phyloP scores from a whole-genome alignment of 345 rosid genomes.

The Eucalyptus curtisii region DNA sequence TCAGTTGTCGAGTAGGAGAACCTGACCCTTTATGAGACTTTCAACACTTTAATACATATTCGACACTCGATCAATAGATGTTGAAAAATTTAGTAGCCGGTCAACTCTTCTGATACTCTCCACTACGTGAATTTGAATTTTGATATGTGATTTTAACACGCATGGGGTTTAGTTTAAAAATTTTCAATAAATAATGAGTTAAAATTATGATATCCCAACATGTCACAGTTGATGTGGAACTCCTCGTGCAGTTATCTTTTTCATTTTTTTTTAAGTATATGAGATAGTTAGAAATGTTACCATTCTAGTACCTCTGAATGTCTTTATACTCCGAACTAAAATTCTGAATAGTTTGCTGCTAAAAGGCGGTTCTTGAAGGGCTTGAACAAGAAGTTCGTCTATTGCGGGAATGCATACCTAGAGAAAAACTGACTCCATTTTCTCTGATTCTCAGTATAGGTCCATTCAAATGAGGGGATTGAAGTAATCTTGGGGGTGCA shows the following conservation, averaged over 20 bases:
- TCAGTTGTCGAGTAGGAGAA: neutral
- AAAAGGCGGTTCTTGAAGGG: rapidly evolving
- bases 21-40: too few species aligned
- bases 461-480: too few species aligned
- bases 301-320: rapidly evolving
- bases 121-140: too few species aligned
- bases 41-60: rapidly evolving
- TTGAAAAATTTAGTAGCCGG: rapidly evolving
- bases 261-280: too few species aligned
- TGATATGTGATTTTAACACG: too few species aligned
- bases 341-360: rapidly evolving
- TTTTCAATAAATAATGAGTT: rapidly evolving
- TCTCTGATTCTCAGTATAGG: rapidly evolving
- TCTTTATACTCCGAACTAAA: too few species aligned
- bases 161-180: rapidly evolving
- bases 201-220: rapidly evolving
- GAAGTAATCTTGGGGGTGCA: too few species aligned
- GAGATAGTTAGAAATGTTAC: rapidly evolving
- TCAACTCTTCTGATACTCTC: too few species aligned
- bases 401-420: too few species aligned
- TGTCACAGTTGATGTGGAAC: too few species aligned
- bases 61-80: too few species aligned
- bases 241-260: rapidly evolving
- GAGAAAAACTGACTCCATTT: rapidly evolving
- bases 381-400: too few species aligned